Percentiles rank a stretch among this genome's conserved stretches.
Conservation (phyloP, 1,139 yeast species). For the Suhomyces kunorum region DNA sequence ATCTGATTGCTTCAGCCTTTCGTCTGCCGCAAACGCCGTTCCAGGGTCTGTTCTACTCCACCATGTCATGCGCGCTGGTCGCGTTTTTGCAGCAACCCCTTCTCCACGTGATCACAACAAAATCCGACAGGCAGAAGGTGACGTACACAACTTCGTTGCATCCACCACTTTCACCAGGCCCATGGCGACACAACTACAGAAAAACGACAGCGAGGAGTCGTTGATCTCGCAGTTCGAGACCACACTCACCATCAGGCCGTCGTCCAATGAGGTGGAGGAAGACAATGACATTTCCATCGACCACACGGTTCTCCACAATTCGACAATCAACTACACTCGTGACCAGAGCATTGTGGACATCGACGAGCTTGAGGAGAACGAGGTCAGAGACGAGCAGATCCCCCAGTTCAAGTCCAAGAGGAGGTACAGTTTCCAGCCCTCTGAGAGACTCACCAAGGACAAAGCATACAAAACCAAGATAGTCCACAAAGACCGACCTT, state of each 20-base stretch:
- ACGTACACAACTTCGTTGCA: not conserved
- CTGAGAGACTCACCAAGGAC: conserved; percentile 10
- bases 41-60: too few species aligned
- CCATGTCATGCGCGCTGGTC: not conserved
- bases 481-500: conserved; percentile 1
- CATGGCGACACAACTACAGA: conserved; percentile 8
- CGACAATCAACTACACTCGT: conserved; percentile 29
- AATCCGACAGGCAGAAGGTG: conserved; percentile 1
- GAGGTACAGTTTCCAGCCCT: conserved; percentile 33
- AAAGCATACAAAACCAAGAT: conserved; percentile 6
- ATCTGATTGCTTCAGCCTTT: too few species aligned
- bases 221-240: conserved; percentile 52
- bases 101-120: conserved; percentile 11
- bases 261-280: conserved; percentile 40
- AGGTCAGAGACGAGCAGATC: conserved; percentile 35
- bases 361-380: conserved; percentile 37
- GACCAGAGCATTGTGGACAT: conserved; percentile 38
- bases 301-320: conserved; percentile 40
- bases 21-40: too few species aligned
- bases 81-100: conserved; percentile 13
- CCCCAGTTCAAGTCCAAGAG: conserved; percentile 40
- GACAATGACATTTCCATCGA: conserved; percentile 45
- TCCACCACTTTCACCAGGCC: not conserved
- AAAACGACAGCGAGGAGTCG: conserved; percentile 47
- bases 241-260: conserved; percentile 46